A percentile compares a stretch with the other conserved stretches of the same genome.
These are phyloP conservation scores for Edaphochlamys debaryana DNA, from an alignment of 139 green algal species.

Conservation along the genomic window DNA sequence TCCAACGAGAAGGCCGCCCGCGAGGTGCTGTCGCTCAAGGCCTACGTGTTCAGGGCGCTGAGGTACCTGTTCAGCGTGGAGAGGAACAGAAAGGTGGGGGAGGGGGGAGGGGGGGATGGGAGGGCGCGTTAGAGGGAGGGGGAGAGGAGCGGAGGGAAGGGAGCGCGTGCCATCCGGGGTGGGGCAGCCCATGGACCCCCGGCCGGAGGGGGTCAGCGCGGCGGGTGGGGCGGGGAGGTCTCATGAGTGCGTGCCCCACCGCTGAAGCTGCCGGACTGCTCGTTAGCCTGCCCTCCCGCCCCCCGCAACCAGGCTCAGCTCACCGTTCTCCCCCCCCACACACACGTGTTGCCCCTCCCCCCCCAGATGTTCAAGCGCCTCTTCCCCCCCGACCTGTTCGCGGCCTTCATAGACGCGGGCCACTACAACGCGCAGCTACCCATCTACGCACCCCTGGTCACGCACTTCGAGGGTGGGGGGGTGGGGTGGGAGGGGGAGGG, in stretches of 20 bases:
- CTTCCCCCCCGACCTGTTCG: conserved; percentile 66
- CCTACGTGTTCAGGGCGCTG: conserved; percentile 59
- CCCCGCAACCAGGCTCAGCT: too few species aligned
- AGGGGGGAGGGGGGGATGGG: neutral
- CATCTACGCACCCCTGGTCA: conserved; percentile 56
- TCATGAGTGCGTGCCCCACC: too few species aligned
- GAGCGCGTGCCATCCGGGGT: too few species aligned
- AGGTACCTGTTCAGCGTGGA: conserved; percentile 67
- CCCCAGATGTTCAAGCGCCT: conserved; percentile 66
- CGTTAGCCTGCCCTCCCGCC: too few species aligned
- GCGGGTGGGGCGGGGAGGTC: neutral
- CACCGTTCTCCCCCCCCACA: neutral
- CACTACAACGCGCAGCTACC: conserved; percentile 60
- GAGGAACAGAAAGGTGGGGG: conserved; percentile 57
- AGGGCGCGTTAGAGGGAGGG: neutral
- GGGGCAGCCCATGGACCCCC: too few species aligned
- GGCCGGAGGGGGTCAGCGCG: neutral
- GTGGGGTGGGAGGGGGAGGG: neutral
- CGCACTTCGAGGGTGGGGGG: conserved; percentile 49
- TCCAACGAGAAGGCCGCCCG: conserved; percentile 1
- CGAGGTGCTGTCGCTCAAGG: conserved; percentile 48
- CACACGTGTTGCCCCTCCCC: neutral
- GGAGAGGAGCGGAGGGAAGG: too few species aligned
- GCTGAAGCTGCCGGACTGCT: too few species aligned
- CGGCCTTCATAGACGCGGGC: conserved; percentile 67